Percentiles rank a stretch among this genome's conserved stretches.
Evolutionary conservation across 2,329 filamentous ascomycete genomes (phyloP).

Genomic region (Talaromyces sp.): DNA sequence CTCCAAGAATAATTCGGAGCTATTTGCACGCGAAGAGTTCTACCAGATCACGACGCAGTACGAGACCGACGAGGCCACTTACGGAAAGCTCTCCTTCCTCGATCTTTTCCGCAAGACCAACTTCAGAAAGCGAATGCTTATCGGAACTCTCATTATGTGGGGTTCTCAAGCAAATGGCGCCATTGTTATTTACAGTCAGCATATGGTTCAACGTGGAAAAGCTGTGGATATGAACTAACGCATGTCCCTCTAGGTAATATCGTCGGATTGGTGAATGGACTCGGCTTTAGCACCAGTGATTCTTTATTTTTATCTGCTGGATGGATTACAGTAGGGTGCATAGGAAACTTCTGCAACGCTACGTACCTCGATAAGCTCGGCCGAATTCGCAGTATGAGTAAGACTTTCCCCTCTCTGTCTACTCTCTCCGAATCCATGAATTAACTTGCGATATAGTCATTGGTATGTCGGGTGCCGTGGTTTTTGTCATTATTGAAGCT

Average conservation of each 20-base stretch:
- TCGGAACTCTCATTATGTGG: slow-evolving; percentile 4
- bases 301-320: slow-evolving; percentile 6
- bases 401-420: too few relatives aligned
- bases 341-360: slow-evolving; percentile 3
- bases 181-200: slow-evolving; percentile 7
- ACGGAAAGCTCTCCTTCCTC: background rate
- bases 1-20: slow-evolving; percentile 21
- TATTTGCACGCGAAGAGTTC: slow-evolving; percentile 26
- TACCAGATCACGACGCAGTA: slow-evolving; percentile 29
- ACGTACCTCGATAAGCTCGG: background rate
- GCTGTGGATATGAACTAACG: too few relatives aligned
- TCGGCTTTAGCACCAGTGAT: slow-evolving; percentile 2
- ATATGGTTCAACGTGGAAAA: background rate
- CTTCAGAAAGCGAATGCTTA: slow-evolving; percentile 5
- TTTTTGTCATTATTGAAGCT: slow-evolving; percentile 8
- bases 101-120: slow-evolving; percentile 2
- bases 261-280: background rate
- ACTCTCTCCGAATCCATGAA: too few relatives aligned
- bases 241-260: too few relatives aligned
- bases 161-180: background rate
- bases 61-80: slow-evolving; percentile 19
- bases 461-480: background rate
- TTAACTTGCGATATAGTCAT: background rate
- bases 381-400: too few relatives aligned
- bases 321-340: slow-evolving; percentile 2